phyloP scores from a whole-genome alignment of 164 flowering plant genomes.

The Vitis labrusca region DNA sequence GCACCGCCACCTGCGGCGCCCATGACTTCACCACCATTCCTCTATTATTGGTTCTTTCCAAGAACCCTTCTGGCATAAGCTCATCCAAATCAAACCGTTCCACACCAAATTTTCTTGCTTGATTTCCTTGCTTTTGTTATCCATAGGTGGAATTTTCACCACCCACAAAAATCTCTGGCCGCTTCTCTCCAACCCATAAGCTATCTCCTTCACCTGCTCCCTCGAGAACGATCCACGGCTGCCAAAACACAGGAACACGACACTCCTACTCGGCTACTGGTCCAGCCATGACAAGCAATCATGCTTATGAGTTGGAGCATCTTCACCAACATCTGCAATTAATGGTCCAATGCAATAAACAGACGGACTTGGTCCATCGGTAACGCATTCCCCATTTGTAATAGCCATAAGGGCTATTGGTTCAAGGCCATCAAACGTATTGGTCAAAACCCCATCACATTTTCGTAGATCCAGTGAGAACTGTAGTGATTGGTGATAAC shows the following conservation, averaged over 20 bases:
- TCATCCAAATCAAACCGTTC: background rate
- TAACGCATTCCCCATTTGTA: background rate
- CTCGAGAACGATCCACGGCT: background rate
- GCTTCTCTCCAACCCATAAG: background rate
- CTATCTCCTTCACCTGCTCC: background rate
- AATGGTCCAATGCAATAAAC: conserved; percentile 11
- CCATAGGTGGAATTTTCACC: background rate
- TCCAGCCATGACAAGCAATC: background rate
- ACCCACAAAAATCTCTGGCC: background rate
- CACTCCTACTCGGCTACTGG: background rate
- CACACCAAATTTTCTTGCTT: too few relatives aligned
- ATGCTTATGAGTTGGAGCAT: background rate
- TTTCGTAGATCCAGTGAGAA: background rate
- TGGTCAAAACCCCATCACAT: conserved; percentile 3
- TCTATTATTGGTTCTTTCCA: conserved; percentile 3
- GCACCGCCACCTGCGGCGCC: conserved; percentile 9
- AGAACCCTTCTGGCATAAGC: conserved; percentile 2
- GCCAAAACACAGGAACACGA: too few relatives aligned
- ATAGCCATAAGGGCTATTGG: conserved; percentile 4
- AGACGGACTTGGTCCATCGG: background rate
- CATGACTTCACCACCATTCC: conserved; percentile 6
- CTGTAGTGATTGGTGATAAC: too few relatives aligned
- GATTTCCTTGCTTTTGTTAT: too few relatives aligned
- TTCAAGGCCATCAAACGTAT: conserved; percentile 12
- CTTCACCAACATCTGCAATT: background rate